Conservation (phyloP, 305 asterid genomes). For the Fraxinus xanthoxyloides region DNA sequence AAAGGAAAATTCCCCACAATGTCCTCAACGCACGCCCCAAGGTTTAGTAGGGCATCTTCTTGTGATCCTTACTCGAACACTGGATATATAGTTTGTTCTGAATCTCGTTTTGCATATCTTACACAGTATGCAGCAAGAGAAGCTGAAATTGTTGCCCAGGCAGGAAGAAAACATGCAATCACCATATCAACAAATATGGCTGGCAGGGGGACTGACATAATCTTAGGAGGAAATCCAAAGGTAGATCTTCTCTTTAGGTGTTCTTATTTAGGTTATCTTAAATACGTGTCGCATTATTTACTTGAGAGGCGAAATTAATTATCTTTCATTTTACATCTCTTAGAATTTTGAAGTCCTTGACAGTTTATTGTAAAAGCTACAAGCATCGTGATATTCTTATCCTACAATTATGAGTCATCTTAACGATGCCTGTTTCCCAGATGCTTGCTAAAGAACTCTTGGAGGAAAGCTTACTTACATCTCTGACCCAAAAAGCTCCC, state of each 20-base stretch:
- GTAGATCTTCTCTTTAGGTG: constrained; percentile 32
- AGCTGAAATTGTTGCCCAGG: constrained; percentile 98
- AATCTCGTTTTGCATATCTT: constrained; percentile 13
- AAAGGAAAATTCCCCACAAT: constrained; percentile 81
- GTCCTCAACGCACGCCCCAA: constrained; percentile 98
- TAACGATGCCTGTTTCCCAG: constrained; percentile 38
- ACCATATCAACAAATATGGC: constrained; percentile 99
- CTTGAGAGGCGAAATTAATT: neutral
- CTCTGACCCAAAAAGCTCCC: constrained; percentile 57
- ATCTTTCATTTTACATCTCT: neutral
- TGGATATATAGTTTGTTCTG: neutral
- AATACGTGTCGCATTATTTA: neutral
- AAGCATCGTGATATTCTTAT: constrained; percentile 5
- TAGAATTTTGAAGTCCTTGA: neutral
- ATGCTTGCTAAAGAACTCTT: constrained; percentile 88
- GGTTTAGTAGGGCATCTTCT: constrained; percentile 41
- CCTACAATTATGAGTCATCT: constrained; percentile 3
- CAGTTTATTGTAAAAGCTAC: constrained; percentile 11
- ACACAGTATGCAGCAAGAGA: constrained; percentile 98
- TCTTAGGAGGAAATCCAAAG: constrained; percentile 99
- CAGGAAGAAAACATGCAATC: constrained; percentile 93
- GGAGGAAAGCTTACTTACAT: constrained; percentile 76
- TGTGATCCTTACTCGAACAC: neutral
- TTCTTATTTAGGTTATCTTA: neutral
- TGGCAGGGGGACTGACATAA: constrained; percentile 98